A percentile compares a stretch with the other conserved stretches of the same genome.
Evolutionary conservation across 2,329 filamentous ascomycete species (phyloP).

Genomic region (Arthroderma sp.): DNA sequence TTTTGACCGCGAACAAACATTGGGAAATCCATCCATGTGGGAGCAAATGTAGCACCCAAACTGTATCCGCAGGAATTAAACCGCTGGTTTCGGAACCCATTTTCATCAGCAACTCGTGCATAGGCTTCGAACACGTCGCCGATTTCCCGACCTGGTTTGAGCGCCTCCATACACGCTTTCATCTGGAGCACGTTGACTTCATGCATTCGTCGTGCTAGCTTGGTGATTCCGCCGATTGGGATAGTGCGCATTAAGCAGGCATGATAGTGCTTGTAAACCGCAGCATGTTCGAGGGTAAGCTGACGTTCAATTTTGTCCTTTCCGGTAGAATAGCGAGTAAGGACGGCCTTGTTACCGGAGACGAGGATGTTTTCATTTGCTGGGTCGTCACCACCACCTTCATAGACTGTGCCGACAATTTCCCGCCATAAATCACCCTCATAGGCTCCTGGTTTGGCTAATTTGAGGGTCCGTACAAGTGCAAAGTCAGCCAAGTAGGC

Average conservation of each 20-base stretch:
- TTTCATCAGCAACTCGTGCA: constrained; percentile 20
- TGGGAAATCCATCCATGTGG: constrained; percentile 13
- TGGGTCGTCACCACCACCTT: constrained; percentile 22
- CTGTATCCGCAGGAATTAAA: constrained; percentile 21
- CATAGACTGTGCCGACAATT: constrained; percentile 22
- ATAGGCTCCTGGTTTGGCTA: constrained; percentile 23
- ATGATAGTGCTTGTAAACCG: constrained; percentile 23
- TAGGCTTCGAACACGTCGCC: constrained; percentile 19
- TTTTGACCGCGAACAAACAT: constrained; percentile 13
- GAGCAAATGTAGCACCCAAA: constrained; percentile 19
- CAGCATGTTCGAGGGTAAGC: constrained; percentile 23
- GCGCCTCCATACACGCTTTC: constrained; percentile 16
- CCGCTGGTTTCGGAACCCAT: constrained; percentile 19
- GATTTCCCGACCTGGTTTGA: constrained; percentile 17
- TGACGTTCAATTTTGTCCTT: constrained; percentile 21
- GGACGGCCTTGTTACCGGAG: constrained; percentile 21
- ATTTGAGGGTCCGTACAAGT: constrained; percentile 21
- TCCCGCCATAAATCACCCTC: constrained; percentile 25
- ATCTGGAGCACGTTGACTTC: constrained; percentile 18
- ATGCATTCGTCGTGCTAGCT: constrained; percentile 17
- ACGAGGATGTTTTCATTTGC: constrained; percentile 25
- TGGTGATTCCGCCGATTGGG: constrained; percentile 17
- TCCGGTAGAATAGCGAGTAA: constrained; percentile 21
- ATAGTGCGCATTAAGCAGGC: constrained; percentile 23
- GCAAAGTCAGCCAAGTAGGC: constrained; percentile 23